phyloP scores from a whole-genome alignment of 257 asterid genomes.

The Solanum dulcamara region DNA sequence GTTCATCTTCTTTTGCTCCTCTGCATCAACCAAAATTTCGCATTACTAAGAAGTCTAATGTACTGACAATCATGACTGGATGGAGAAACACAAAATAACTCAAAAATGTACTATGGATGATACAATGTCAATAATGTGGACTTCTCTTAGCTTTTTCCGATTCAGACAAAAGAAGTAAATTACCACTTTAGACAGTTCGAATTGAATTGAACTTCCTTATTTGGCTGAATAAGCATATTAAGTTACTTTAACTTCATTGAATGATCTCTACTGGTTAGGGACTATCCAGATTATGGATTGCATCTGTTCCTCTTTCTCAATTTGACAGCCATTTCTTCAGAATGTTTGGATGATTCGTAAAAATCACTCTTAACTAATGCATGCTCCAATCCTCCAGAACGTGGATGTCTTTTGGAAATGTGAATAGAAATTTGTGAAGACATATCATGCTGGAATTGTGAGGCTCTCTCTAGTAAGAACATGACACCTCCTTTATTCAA shows the following conservation, averaged over 20 bases:
- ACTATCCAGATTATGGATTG: neutral
- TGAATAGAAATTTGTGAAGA: neutral
- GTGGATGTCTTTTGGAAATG: neutral
- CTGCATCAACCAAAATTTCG: slow-evolving; percentile 17
- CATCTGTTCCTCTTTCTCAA: neutral
- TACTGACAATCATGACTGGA: neutral
- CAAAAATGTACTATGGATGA: neutral
- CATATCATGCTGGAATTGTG: neutral
- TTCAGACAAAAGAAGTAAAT: neutral
- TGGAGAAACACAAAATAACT: neutral
- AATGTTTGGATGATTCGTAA: neutral
- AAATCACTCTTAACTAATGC: neutral
- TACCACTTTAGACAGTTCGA: neutral
- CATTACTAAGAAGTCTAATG: neutral
- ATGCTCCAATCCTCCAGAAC: neutral
- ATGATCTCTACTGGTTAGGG: neutral
- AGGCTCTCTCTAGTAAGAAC: neutral
- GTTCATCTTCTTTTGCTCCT: slow-evolving; percentile 88
- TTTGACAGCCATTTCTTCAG: neutral
- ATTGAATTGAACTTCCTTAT: neutral
- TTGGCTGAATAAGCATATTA: neutral
- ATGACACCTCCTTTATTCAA: neutral
- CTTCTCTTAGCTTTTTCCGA: neutral
- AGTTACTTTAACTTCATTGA: neutral
- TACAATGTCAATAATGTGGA: neutral